Base-by-base conservation (phyloP, 805 yeast genomes). In the Lipomyces lipofer region DNA sequence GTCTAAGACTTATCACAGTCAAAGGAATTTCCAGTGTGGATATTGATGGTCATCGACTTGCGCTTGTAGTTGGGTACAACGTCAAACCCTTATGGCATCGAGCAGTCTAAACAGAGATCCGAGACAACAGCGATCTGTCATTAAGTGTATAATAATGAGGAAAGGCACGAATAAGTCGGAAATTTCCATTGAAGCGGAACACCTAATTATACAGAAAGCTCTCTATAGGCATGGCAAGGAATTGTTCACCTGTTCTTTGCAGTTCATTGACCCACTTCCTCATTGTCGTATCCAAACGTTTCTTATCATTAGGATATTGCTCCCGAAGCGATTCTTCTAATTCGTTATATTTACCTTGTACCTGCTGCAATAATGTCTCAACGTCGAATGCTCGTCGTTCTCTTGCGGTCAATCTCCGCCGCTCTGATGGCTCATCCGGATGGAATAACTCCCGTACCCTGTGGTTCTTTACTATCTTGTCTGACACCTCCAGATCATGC, bases 401-500 rank as follows among this genome's bases (percentile, higher is more conserved):
- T 19, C 49, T 39, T 10, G 59, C 56, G 10, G 56, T 33, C 19
- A 55, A 12, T 2, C 56, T 40, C 25, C 30, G 30, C 15, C 52
- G 44, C n/a, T 51, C 56, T 12, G 43, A 22, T 4, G 52, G 42
- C 28, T 39, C 29, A 22, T 43, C 46, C n/a, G 59, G 59, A 12
- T 40, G 21, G n/a, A 51, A 46, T 3, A 55, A 42, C 8, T 54
- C 56, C 3, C 38, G 43, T 3, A 55, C 55, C 21, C 32, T 42
- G 39, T 44, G 38, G 43, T 55, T 55, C 28, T 46, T 50, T 15
- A 55, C 59, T 15, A 55, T 55, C 10, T 39, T 28, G 43, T 55
- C 59, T 12, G 59, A 55, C 21, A 47, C 39, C 15, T 42, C 51
- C n/a, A 55, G 39, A 15, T 47, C 50, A 25, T 55, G 59, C 17